Base-by-base conservation (phyloP, 176 grass and related monocot genomes). In the Oryza nivara region DNA sequence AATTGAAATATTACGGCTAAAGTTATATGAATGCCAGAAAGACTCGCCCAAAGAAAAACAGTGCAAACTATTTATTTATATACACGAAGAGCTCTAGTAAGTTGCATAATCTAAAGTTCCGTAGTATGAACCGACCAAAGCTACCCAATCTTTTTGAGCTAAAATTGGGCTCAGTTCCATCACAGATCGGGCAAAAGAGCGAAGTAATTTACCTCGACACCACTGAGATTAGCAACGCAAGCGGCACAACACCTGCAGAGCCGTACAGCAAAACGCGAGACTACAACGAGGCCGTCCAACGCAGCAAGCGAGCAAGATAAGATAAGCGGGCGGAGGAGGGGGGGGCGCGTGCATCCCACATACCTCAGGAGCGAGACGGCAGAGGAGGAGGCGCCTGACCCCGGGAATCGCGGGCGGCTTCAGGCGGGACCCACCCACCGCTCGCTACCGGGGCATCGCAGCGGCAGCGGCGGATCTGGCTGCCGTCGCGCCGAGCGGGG, bases 181-280 rank as follows among this genome's bases (percentile, higher is more conserved):
- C 58, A 20, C 64, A 73, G 76, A 79, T 79, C 60, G 3, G 35
- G 58, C 3, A n/a, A n/a, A n/a, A 16, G 7, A 67, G 56, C 6
- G 58, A 67, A 14, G 7, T 38, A 52, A 66, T 77, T 78, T 43
- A 83, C 80, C 80, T 73, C 32, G 23, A 72, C 36, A 13, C 56
- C 75, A 82, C 65, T 15, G 28, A 13, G 25, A 54, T 83, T 68
- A 77, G 72, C 36, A 48, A 9, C 32, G 26, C 7, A 35, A 14
- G 46, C 23, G 23, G 10, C 9, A 25, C 77, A 66, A 11, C 52
- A 65, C 65, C 80, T 52, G 23, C 30, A 77, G 15, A 73, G 26
- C 16, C 32, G 17, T 47, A 73, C 16, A 20, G 40, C 56, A 61
- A 47, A 65, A 25, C 30, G 54, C 56, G 41, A 58, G 70, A 64